A percentile compares a stretch with the other conserved stretches of the same genome.
These are phyloP conservation scores for Cardamine resedifolia DNA, from an alignment of 345 rosid genomes.

Conservation along the genomic window DNA sequence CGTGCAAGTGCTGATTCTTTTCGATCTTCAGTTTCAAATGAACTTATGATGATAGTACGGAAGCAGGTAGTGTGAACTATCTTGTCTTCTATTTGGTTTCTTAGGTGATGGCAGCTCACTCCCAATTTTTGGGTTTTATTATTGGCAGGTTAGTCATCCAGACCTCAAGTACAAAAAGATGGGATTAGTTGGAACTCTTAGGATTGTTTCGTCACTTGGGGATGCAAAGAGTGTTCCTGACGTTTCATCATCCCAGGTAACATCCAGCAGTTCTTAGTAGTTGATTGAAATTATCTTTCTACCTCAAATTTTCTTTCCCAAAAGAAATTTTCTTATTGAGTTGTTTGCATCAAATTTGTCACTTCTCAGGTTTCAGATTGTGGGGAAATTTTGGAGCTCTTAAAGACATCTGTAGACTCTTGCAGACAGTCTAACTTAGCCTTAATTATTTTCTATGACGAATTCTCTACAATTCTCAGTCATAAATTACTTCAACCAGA, in stretches of 20 bases:
- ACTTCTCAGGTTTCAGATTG: constrained; percentile 56
- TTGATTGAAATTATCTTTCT: not conserved
- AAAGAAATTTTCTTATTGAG: not conserved
- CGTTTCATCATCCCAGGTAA: constrained; percentile 53
- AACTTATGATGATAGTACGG: constrained; percentile 71
- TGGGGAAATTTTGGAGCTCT: constrained; percentile 76
- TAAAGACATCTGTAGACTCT: constrained; percentile 65
- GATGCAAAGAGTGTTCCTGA: constrained; percentile 44
- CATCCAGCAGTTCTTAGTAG: constrained; percentile 3
- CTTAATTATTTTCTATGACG: constrained; percentile 70
- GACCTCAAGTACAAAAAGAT: no score
- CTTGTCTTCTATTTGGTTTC: constrained; percentile 8
- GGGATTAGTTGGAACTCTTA: constrained; percentile 77
- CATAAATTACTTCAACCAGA: constrained; percentile 60
- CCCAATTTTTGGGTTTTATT: not conserved
- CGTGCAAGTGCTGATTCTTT: constrained; percentile 42
- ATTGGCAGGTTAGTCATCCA: constrained; percentile 67
- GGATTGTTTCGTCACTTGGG: constrained; percentile 66
- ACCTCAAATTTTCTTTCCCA: not conserved
- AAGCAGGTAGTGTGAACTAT: constrained; percentile 61
- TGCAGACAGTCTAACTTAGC: constrained; percentile 62
- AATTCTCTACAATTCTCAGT: constrained; percentile 54
- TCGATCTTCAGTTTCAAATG: constrained; percentile 68
- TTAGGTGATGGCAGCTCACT: constrained; percentile 6
- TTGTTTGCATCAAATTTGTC: not conserved